phyloP scores from a whole-genome alignment of 1,139 yeast species.

The Geotrichum phurueaensis region DNA sequence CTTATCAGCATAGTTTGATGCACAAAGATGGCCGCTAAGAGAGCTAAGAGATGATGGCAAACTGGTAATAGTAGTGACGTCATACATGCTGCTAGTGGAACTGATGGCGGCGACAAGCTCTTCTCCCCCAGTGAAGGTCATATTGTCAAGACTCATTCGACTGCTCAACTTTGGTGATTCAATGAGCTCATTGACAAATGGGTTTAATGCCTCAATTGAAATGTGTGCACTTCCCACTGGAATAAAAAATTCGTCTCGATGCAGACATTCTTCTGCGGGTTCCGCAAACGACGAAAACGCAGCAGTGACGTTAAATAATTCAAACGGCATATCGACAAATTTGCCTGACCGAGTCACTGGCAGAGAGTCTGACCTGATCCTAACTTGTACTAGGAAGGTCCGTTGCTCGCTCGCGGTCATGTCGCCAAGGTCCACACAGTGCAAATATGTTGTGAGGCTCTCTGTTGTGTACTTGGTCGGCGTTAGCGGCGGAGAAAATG shows the following conservation, averaged over 20 bases:
- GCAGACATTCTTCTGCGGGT: slow-evolving; percentile 10
- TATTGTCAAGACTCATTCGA: background rate
- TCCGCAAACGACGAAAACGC: slow-evolving; percentile 16
- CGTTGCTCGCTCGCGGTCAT: slow-evolving; percentile 22
- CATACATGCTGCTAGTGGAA: slow-evolving; percentile 16
- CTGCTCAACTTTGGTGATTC: background rate
- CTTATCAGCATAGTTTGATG: background rate
- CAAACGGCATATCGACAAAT: background rate
- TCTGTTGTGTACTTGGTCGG: slow-evolving; percentile 8
- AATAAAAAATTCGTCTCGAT: slow-evolving; percentile 13
- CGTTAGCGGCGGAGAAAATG: slow-evolving; percentile 1
- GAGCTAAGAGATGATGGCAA: slow-evolving; percentile 2
- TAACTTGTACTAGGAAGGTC: slow-evolving; percentile 22
- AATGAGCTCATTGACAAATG: slow-evolving; percentile 11
- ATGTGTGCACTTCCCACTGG: slow-evolving; percentile 13
- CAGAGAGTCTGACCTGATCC: slow-evolving; percentile 10
- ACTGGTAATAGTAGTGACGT: slow-evolving; percentile 12
- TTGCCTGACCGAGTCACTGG: slow-evolving; percentile 2
- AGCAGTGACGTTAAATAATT: slow-evolving; percentile 9
- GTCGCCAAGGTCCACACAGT: slow-evolving; percentile 21
- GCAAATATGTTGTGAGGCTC: background rate
- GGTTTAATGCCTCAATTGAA: slow-evolving; percentile 9
- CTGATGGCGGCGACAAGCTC: background rate
- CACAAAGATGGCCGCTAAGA: background rate
- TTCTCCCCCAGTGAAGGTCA: background rate